Evolutionary conservation across 305 asterid species (phyloP), one percentile per base, ranked within the genome.

Genomic region (Fraxinus nigra): DNA sequence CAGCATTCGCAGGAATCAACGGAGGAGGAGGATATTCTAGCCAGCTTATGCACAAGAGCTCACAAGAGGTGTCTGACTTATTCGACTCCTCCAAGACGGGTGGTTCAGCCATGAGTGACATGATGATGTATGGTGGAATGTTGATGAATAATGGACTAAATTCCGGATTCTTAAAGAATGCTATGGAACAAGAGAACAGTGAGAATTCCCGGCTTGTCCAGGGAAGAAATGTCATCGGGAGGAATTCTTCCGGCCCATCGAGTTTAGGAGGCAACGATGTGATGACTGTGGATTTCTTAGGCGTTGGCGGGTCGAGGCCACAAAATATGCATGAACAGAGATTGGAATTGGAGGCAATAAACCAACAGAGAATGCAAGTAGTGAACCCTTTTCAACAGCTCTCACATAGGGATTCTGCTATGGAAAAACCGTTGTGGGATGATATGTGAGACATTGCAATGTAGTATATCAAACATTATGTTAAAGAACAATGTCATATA

Each of bases 231-330:
- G 26, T 37, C 1, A 78, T 79, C 84, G 84, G 77, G 3, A 69
- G 88, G 33, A 75, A 78, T 26, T 78, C 65, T 5, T 35, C 83
- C 9, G 77, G 84, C 32, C 72, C 82, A 0, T 34, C 81, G 11
- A 77, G 84, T 38, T 33, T 89, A 22, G 89, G 87, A 13, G 91
- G 88, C n/a, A 80, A 83, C 35, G 92, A 90, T 40, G 89, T 93
- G 86, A 86, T 89, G 86, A 93, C 98, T 10, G 97, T 95, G 0
- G 98, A 95, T 88, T 93, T 95, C 92, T 78, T 95, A 85, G 98
- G 98, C n/a, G 88, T 92, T 1, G 98, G 98, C 43, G 94, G 95
- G 81, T 81, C 95, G 4, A 81, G 92, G 72, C 80, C 90, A 0
- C 88, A 72, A 48, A 78, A 83, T 80, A 5, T 88, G 61, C 92